These are phyloP conservation scores for Rhododendron vialii DNA, from an alignment of 148 eudicot genomes.

Conservation along the genomic window DNA sequence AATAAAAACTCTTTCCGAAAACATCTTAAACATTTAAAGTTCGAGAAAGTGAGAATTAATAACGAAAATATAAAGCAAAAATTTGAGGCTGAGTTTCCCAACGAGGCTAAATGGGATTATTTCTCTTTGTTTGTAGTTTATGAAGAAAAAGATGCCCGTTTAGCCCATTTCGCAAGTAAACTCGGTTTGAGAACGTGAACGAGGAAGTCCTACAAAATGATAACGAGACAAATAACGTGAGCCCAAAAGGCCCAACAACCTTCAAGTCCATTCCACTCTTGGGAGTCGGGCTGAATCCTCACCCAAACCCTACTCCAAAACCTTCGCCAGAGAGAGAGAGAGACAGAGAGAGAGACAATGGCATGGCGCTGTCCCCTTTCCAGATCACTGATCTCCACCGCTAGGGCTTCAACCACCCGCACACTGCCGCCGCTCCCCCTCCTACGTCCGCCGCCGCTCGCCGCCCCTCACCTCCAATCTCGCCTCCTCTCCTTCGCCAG, in stretches of 20 bases:
- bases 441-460: slow-evolving; percentile 35
- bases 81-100: too few species aligned
- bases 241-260: not conserved
- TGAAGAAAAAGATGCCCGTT: too few species aligned
- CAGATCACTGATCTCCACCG: slow-evolving; percentile 55
- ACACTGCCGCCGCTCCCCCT: slow-evolving; percentile 35
- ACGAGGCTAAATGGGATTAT: too few species aligned
- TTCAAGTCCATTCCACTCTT: not conserved
- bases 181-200: too few species aligned
- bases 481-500: slow-evolving; percentile 51
- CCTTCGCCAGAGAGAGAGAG: not conserved
- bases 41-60: too few species aligned
- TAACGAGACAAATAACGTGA: not conserved
- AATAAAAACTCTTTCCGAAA: too few species aligned
- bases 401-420: slow-evolving; percentile 44
- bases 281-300: not conserved
- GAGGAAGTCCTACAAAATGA: not conserved
- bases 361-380: slow-evolving; percentile 61
- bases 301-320: slow-evolving; percentile 22
- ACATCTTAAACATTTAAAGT: too few species aligned
- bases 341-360: slow-evolving; percentile 34
- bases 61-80: too few species aligned
- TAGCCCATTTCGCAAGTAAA: too few species aligned
- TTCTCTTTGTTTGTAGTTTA: too few species aligned
- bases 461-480: slow-evolving; percentile 24